These are phyloP conservation scores for Naganishia onofrii DNA, from an alignment of 768 basidiomycete species.

Conservation along the genomic window DNA sequence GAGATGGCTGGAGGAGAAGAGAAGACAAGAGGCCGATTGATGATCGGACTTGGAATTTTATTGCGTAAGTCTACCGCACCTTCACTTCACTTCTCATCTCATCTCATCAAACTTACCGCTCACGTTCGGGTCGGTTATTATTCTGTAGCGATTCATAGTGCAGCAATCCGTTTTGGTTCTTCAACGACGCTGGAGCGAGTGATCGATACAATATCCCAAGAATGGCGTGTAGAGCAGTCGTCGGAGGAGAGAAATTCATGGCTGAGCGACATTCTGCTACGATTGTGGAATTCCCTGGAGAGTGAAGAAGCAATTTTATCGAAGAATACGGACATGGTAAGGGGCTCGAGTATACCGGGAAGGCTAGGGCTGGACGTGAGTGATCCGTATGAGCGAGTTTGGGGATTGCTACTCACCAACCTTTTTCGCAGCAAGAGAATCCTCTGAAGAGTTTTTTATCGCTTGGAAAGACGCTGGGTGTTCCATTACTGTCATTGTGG, in stretches of 20 bases:
- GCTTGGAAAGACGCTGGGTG: constrained; percentile 41
- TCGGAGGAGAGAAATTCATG: background rate
- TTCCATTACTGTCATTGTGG: constrained; percentile 41
- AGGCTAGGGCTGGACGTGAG: background rate
- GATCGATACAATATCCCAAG: constrained; percentile 16
- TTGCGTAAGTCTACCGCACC: constrained; percentile 34
- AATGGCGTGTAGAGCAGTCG: constrained; percentile 11
- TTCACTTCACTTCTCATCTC: background rate
- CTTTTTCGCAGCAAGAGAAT: constrained; percentile 33
- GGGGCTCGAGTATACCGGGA: background rate
- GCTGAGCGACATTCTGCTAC: constrained; percentile 7
- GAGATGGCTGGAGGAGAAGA: constrained; percentile 36
- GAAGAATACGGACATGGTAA: background rate
- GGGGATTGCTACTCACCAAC: background rate
- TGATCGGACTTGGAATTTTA: constrained; percentile 47
- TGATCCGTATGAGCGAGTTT: background rate
- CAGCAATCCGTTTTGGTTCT: background rate
- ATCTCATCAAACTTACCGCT: background rate
- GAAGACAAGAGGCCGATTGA: constrained; percentile 42
- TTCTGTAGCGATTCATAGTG: background rate
- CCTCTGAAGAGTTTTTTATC: constrained; percentile 42
- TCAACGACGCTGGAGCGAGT: background rate
- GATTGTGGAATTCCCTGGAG: constrained; percentile 14
- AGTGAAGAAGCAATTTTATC: background rate
- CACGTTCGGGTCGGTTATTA: background rate